Conservation (phyloP, 352 stramenopile species). For the Phytophthora pinifolia region DNA sequence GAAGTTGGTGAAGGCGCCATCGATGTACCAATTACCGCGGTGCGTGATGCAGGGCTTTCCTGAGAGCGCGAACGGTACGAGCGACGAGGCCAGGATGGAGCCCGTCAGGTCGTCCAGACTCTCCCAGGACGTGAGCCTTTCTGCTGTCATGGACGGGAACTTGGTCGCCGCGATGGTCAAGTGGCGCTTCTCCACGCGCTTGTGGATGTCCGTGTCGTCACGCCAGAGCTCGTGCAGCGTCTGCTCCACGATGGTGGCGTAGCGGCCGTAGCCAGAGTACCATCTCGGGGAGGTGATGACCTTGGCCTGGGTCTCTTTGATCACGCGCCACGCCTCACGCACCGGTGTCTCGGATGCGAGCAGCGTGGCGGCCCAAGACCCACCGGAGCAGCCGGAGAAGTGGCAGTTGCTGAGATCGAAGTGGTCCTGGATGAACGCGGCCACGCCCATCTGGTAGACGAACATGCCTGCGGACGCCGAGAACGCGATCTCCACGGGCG, state of each 20-base stretch:
- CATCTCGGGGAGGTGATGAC: conserved; percentile 46
- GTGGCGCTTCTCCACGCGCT: conserved; percentile 41
- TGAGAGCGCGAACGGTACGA: conserved; percentile 70
- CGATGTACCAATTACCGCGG: conserved; percentile 69
- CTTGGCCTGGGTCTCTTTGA: conserved; percentile 49
- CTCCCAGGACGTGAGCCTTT: conserved; percentile 56
- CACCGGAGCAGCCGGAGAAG: conserved; percentile 37
- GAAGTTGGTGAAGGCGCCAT: conserved; percentile 72
- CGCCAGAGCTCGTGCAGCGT: conserved; percentile 59
- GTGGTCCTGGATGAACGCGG: conserved; percentile 67
- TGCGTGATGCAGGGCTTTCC: conserved; percentile 60
- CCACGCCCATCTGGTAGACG: conserved; percentile 75
- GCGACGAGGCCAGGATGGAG: conserved; percentile 65
- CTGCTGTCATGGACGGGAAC: conserved; percentile 57
- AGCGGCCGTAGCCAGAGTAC: conserved; percentile 70
- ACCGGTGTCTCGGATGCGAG: conserved; percentile 56
- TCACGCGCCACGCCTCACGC: conserved; percentile 46
- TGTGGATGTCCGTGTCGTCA: conserved; percentile 47
- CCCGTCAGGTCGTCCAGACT: conserved; percentile 59
- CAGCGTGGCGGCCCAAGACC: conserved; percentile 34
- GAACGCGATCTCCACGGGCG: conserved; percentile 64
- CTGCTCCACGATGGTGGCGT: conserved; percentile 51
- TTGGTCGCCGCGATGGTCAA: conserved; percentile 62
- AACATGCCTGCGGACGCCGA: conserved; percentile 67
- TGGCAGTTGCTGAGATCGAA: conserved; percentile 39